Percentiles rank a stretch among this genome's conserved stretches.
Evolutionary conservation across 257 asterid species (phyloP).

Genomic region (Ilex aquifolium): DNA sequence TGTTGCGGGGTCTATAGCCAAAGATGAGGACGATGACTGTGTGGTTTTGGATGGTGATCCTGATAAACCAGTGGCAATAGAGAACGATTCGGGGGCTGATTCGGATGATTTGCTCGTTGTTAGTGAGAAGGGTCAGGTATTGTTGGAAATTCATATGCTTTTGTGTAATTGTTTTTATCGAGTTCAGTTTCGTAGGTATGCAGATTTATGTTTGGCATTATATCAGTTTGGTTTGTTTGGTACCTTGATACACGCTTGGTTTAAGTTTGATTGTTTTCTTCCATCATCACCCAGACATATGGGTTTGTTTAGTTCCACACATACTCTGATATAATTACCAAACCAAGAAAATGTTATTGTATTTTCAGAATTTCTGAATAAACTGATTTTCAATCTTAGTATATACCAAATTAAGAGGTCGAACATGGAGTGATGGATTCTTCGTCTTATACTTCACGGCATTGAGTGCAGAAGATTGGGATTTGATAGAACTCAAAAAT

Average conservation of each 20-base stretch:
- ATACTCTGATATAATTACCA: neutral
- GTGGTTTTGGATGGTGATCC: slow-evolving; percentile 74
- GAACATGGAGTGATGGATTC: too few species aligned
- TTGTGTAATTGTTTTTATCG: neutral
- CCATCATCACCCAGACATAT: neutral
- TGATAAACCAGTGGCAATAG: slow-evolving; percentile 32
- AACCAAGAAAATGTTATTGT: neutral
- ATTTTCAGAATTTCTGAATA: neutral
- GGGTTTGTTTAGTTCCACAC: neutral
- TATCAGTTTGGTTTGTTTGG: neutral
- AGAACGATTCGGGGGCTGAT: slow-evolving; percentile 24
- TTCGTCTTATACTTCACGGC: too few species aligned
- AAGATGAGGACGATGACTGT: slow-evolving; percentile 61
- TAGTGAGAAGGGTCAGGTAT: slow-evolving; percentile 88
- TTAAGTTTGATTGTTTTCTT: neutral
- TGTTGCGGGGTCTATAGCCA: slow-evolving; percentile 9
- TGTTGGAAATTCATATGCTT: neutral
- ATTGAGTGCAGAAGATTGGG: too few species aligned
- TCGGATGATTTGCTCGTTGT: slow-evolving; percentile 63
- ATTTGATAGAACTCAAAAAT: too few species aligned
- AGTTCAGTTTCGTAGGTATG: neutral
- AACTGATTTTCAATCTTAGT: too few species aligned
- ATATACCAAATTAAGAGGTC: too few species aligned
- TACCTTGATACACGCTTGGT: neutral
- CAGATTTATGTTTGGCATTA: neutral